Percentiles rank a stretch among this genome's conserved stretches.
Evolutionary conservation across 1,139 yeast species (phyloP).

Genomic region (Lodderomyces theae): DNA sequence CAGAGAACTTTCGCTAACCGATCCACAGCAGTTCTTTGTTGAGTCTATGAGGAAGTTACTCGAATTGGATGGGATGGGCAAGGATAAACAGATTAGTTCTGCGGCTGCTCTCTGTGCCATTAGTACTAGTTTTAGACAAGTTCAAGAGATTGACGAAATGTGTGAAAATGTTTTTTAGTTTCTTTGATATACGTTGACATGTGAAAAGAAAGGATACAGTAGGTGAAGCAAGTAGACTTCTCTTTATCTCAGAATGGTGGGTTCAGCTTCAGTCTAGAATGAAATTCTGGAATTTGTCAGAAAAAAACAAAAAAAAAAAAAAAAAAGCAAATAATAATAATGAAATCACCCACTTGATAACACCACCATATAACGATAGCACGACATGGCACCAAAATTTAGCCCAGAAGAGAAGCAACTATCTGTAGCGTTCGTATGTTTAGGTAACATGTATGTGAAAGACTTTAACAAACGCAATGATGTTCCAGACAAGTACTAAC

Average conservation of each 20-base stretch:
- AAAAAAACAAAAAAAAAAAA: too few species aligned
- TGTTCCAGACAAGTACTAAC: conserved; percentile 15
- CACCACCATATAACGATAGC: neutral
- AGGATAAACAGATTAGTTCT: conserved; percentile 43
- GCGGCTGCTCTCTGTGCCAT: conserved; percentile 30
- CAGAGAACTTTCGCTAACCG: conserved; percentile 43
- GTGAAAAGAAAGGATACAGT: neutral
- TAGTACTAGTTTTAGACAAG: conserved; percentile 46
- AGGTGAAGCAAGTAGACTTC: too few species aligned
- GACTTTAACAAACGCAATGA: neutral
- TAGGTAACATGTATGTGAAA: conserved; percentile 76
- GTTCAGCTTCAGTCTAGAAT: too few species aligned
- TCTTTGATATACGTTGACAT: neutral
- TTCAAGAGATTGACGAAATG: conserved; percentile 32
- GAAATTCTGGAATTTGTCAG: too few species aligned
- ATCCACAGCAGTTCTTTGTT: conserved; percentile 51
- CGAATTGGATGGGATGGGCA: conserved; percentile 32
- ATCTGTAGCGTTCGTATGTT: conserved; percentile 83
- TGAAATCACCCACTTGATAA: neutral
- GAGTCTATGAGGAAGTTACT: conserved; percentile 52
- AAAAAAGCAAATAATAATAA: neutral
- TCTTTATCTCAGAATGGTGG: too few species aligned
- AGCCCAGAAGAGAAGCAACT: conserved; percentile 31
- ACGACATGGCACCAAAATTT: conserved; percentile 17
- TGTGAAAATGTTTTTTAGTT: conserved; percentile 5